phyloP scores from a whole-genome alignment of 352 stramenopile species.

The Phytophthora boehmeriae region DNA sequence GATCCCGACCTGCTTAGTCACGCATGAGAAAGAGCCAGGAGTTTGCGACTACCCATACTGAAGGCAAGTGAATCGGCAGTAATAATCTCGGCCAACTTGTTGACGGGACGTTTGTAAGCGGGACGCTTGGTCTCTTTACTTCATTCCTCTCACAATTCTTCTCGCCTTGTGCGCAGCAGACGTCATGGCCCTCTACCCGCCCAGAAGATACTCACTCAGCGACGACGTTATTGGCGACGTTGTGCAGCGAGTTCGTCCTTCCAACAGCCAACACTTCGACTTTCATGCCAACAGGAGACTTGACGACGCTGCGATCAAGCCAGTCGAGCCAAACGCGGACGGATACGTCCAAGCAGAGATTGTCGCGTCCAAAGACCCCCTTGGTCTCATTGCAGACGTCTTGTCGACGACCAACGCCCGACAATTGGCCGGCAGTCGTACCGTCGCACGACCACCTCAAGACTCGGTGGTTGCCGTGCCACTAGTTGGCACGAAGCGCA shows the following conservation, averaged over 20 bases:
- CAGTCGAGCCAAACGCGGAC: neutral
- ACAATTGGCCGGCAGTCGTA: neutral
- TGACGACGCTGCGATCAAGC: neutral
- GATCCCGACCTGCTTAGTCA: too few species aligned
- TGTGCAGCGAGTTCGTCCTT: conserved; percentile 3
- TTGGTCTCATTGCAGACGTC: neutral
- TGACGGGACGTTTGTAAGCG: too few species aligned
- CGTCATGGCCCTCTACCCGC: conserved; percentile 10
- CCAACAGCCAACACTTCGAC: neutral
- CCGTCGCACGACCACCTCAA: neutral
- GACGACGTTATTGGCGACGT: conserved; percentile 13
- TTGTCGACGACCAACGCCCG: neutral
- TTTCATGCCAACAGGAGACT: neutral
- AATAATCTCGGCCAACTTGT: too few species aligned
- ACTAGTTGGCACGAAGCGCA: neutral
- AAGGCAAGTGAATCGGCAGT: too few species aligned
- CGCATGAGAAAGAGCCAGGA: too few species aligned
- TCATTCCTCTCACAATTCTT: conserved; percentile 2
- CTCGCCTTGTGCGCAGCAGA: neutral
- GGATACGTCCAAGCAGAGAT: neutral
- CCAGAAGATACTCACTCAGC: conserved; percentile 5
- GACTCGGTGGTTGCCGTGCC: neutral
- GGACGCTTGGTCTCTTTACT: conserved; percentile 1
- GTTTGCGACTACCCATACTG: too few species aligned
- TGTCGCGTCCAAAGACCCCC: neutral